phyloP scores from a whole-genome alignment of 192 early-diverging fungal species.

The Linderina pennispora region DNA sequence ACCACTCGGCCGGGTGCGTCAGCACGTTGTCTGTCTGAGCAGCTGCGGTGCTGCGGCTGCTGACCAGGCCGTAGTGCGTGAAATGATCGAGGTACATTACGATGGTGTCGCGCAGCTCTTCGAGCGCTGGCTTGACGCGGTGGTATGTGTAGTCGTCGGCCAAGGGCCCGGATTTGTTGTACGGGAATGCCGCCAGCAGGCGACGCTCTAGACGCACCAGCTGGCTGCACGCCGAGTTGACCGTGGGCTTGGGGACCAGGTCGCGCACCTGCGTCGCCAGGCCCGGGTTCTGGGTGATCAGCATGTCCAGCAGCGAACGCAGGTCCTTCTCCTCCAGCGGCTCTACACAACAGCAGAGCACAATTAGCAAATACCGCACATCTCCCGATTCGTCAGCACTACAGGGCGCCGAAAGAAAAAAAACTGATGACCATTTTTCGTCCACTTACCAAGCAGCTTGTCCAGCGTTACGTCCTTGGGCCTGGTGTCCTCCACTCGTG shows the following conservation, averaged over 20 bases:
- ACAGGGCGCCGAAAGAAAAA: not conserved
- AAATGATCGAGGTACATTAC: slow-evolving; percentile 72
- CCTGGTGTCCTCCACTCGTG: slow-evolving; percentile 15
- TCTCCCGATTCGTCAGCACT: not conserved
- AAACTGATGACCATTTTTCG: not conserved
- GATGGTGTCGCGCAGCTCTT: slow-evolving; percentile 69
- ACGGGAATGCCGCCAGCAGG: slow-evolving; percentile 77
- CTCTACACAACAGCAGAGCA: slow-evolving; percentile 10
- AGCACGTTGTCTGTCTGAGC: slow-evolving; percentile 13
- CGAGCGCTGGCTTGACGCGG: slow-evolving; percentile 68
- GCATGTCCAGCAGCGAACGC: slow-evolving; percentile 60
- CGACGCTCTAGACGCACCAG: slow-evolving; percentile 64
- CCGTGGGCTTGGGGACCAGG: slow-evolving; percentile 80
- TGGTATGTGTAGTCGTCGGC: slow-evolving; percentile 88
- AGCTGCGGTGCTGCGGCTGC: slow-evolving; percentile 42
- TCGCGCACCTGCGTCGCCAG: slow-evolving; percentile 63
- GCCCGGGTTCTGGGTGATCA: slow-evolving; percentile 68
- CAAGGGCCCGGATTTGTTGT: slow-evolving; percentile 68
- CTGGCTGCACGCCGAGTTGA: slow-evolving; percentile 61
- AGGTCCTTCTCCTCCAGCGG: slow-evolving; percentile 70
- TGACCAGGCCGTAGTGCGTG: slow-evolving; percentile 73
- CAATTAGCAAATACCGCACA: too few relatives aligned
- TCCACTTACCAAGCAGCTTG: slow-evolving; percentile 33
- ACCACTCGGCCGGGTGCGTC: slow-evolving; percentile 51
- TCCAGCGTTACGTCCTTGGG: slow-evolving; percentile 34